Evolutionary conservation across 257 asterid genomes (phyloP).

Genomic region (Knoxia roxburghii): DNA sequence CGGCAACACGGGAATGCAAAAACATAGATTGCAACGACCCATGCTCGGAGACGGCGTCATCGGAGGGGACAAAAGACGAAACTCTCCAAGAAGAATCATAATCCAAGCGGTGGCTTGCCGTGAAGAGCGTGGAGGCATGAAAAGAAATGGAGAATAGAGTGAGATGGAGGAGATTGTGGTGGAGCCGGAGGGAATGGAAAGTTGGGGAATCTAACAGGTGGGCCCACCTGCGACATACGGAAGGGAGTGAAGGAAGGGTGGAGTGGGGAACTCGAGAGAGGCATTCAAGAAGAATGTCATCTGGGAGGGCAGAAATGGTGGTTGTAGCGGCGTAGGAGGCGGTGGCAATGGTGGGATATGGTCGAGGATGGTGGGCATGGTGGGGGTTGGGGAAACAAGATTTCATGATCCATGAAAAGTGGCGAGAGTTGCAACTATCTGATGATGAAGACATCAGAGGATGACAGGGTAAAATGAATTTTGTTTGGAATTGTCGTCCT

Average conservation of each 20-base stretch:
- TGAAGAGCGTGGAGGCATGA: slow-evolving; percentile 49
- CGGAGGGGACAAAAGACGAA: slow-evolving; percentile 45
- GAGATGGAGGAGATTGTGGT: slow-evolving; percentile 37
- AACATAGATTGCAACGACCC: slow-evolving; percentile 36
- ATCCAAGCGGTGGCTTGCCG: slow-evolving; percentile 54
- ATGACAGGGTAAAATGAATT: background rate
- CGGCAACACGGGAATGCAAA: slow-evolving; percentile 45
- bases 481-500: no score
- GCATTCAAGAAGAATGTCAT: slow-evolving; percentile 77
- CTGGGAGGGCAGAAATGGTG: slow-evolving; percentile 66
- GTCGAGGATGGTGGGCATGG: slow-evolving; percentile 46
- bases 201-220: slow-evolving; percentile 53
- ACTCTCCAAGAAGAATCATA: slow-evolving; percentile 43
- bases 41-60: slow-evolving; percentile 18
- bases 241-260: slow-evolving; percentile 55
- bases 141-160: slow-evolving; percentile 58
- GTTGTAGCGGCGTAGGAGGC: slow-evolving; percentile 34
- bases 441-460: slow-evolving; percentile 22
- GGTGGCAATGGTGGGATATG: slow-evolving; percentile 15
- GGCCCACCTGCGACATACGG: slow-evolving; percentile 90
- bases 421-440: slow-evolving; percentile 68
- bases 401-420: slow-evolving; percentile 82
- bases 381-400: slow-evolving; percentile 79
- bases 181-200: slow-evolving; percentile 58
- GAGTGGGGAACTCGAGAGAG: slow-evolving; percentile 59